Base-by-base conservation (phyloP, 2,329 filamentous ascomycete species). In the Lachnellula subtilissima region DNA sequence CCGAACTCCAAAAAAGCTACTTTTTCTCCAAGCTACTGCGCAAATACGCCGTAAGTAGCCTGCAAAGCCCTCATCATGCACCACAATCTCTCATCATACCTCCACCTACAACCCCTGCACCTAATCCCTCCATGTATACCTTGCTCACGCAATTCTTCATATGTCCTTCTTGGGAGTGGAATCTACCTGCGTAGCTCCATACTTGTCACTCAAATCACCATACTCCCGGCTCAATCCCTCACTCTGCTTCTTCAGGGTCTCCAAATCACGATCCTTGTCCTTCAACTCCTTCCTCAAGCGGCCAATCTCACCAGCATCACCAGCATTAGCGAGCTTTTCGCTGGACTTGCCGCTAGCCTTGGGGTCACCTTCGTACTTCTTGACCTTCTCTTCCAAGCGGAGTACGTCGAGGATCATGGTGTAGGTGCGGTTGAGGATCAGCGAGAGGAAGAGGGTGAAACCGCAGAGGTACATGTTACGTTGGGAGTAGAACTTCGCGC, bases 401-500 rank as follows among this genome's bases (percentile, higher is more conserved):
- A 71, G 61, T 36, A 69, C 63, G 39, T 71, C 69, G 40, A 71
- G 62, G 52, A 70, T 70, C 89, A 97, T 93, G 70, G 87, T 89
- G 79, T 97, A 99, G 71, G 94, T 99, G 71, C 94, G 93, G 86
- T 99, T 97, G 72, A 95, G 89, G 75, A 99, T 99, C 63, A 99
- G 82, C 53, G 93, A 97, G 60, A 99, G 87, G 85, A 99, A 97
- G 62, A 99, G 87, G 5, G 94, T 99, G 81, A 99, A 99, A 67
- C 94, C 94, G 75, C 94, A 97, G 60, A 99, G 91, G 78, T 99
- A 99, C 94, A 99, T 99, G 85, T 99, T 99, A 75, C 94, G 92
- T 80, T 99, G 93, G 60, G 92, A 96, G 83, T 99, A 99, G 82
- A 99, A 99, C 78, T 99, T 82, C 94, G 91, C 64, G 94, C 93